These are phyloP conservation scores for Pichia membranifaciens DNA, from an alignment of 805 yeast genomes.

Conservation along the genomic window DNA sequence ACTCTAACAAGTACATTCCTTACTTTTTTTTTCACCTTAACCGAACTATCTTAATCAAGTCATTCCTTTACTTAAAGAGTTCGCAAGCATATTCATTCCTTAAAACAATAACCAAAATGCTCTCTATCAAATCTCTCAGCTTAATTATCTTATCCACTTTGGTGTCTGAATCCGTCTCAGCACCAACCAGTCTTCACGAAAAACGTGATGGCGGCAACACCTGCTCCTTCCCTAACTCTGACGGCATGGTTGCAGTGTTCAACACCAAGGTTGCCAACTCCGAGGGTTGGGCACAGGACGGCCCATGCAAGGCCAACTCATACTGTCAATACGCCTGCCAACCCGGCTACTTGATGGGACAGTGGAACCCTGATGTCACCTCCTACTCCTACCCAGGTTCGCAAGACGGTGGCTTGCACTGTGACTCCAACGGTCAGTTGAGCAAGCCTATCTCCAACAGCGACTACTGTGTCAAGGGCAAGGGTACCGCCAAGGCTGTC, in stretches of 20 bases:
- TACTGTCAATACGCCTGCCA: constrained; percentile 93
- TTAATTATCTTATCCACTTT: constrained; percentile 2
- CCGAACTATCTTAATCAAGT: too few relatives aligned
- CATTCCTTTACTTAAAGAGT: too few relatives aligned
- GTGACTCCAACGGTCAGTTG: constrained; percentile 64
- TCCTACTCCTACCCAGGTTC: constrained; percentile 71
- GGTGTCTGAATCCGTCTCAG: constrained; percentile 1
- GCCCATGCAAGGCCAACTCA: constrained; percentile 63
- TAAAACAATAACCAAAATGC: constrained; percentile 4
- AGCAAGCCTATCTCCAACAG: constrained; percentile 53
- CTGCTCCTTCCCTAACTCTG: constrained; percentile 64
- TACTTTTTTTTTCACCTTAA: too few relatives aligned
- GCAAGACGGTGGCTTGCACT: constrained; percentile 75
- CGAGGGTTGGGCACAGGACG: constrained; percentile 88
- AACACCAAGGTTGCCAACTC: constrained; percentile 45
- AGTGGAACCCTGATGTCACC: constrained; percentile 80
- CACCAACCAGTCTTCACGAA: constrained; percentile 4
- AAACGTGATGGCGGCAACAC: constrained; percentile 10
- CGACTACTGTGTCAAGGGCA: constrained; percentile 70
- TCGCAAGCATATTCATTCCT: constrained; percentile 1
- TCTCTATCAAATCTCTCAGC: constrained; percentile 8
- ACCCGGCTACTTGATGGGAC: constrained; percentile 81
- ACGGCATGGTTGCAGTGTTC: constrained; percentile 60
- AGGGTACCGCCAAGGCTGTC: constrained; percentile 55
- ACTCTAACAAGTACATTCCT: too few relatives aligned